Percentiles rank a stretch among this genome's conserved stretches.
Evolutionary conservation across 495 filamentous ascomycete genomes (phyloP).

Genomic region (Bacidia gigantensis): DNA sequence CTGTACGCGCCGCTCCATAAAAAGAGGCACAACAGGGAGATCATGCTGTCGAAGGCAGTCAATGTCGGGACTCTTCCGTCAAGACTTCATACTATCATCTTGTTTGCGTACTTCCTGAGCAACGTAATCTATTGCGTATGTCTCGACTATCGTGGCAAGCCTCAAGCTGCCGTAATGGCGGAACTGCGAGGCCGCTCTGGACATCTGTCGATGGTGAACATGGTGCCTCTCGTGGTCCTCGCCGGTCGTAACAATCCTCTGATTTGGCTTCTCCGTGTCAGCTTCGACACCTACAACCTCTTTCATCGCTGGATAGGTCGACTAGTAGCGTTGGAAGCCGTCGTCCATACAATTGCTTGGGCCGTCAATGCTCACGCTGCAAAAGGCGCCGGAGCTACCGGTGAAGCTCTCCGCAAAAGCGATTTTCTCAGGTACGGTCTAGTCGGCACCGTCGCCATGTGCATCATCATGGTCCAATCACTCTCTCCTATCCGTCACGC

Average conservation of each 20-base stretch:
- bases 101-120: constrained; percentile 54
- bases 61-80: constrained; percentile 83
- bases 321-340: constrained; percentile 60
- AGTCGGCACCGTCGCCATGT: constrained; percentile 41
- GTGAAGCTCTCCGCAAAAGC: constrained; percentile 44
- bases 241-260: constrained; percentile 87
- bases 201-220: constrained; percentile 68
- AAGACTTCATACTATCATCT: constrained; percentile 65
- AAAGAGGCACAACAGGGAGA: constrained; percentile 77
- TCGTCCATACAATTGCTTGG: constrained; percentile 66
- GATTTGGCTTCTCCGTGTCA: constrained; percentile 68
- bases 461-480: constrained; percentile 55
- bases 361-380: constrained; percentile 35
- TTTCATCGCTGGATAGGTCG: constrained; percentile 92
- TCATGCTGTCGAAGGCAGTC: constrained; percentile 74
- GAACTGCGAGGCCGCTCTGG: constrained; percentile 76
- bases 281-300: constrained; percentile 94
- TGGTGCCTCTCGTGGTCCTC: constrained; percentile 81
- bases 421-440: constrained; percentile 44
- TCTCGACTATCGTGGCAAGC: constrained; percentile 46
- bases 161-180: constrained; percentile 38
- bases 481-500: constrained; percentile 67
- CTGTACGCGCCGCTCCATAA: constrained; percentile 69
- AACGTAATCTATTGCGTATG: constrained; percentile 70
- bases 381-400: constrained; percentile 36